phyloP scores from a whole-genome alignment of 1,139 yeast species.

The Candida neerlandica region DNA sequence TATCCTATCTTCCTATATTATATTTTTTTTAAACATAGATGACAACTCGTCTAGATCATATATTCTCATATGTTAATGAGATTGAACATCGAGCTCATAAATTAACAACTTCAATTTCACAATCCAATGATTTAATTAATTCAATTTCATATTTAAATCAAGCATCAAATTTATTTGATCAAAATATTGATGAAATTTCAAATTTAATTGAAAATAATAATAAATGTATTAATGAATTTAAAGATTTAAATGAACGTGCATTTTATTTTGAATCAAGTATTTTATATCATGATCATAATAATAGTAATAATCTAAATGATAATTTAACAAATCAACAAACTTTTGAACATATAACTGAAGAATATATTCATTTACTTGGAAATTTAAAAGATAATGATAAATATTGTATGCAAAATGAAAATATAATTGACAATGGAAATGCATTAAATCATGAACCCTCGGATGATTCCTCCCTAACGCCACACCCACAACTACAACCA shows the following conservation, averaged over 20 bases:
- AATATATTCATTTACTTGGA: conserved; percentile 40
- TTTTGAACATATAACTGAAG: conserved; percentile 50
- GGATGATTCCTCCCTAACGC: background rate
- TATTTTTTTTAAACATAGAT: background rate
- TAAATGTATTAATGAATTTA: conserved; percentile 27
- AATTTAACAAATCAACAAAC: conserved; percentile 47
- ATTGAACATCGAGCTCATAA: conserved; percentile 30
- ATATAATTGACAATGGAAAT: background rate
- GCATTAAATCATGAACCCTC: too few species aligned
- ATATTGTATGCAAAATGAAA: conserved; percentile 11
- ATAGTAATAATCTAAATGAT: conserved; percentile 40
- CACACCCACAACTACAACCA: background rate
- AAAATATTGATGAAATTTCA: conserved; percentile 33
- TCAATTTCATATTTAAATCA: conserved; percentile 24
- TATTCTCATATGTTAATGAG: conserved; percentile 33
- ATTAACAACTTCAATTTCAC: conserved; percentile 19
- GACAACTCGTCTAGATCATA: conserved; percentile 30
- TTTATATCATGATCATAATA: conserved; percentile 14
- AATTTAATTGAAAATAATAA: conserved; percentile 28
- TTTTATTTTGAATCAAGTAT: conserved; percentile 39
- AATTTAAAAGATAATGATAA: conserved; percentile 15
- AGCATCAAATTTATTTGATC: conserved; percentile 31
- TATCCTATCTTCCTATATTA: background rate
- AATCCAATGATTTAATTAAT: conserved; percentile 25
- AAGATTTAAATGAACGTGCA: conserved; percentile 35